Evolutionary conservation across 2,329 filamentous ascomycete genomes (phyloP).

Genomic region (Aspergillus ochraceus): DNA sequence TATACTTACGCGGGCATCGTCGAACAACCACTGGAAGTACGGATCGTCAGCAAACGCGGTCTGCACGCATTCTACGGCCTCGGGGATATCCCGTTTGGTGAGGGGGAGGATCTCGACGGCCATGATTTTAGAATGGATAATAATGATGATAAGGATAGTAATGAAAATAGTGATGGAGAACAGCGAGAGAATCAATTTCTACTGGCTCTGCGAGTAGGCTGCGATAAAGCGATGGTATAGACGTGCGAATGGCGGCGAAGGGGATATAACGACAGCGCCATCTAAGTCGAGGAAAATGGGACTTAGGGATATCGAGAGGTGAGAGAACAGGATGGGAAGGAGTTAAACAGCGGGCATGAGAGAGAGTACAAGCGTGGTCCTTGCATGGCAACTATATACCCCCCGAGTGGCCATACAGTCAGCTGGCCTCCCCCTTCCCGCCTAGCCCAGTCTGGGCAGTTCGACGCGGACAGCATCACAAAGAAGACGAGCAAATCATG

Average conservation of each 20-base stretch:
- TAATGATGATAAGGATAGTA: too few species aligned
- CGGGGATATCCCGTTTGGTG: conserved; percentile 60
- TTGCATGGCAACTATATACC: neutral
- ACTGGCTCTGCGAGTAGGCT: conserved; percentile 32
- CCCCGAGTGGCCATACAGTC: too few species aligned
- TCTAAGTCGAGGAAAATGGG: conserved; percentile 20
- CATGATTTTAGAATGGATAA: conserved; percentile 35
- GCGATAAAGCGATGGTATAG: conserved; percentile 35
- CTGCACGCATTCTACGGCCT: conserved; percentile 65
- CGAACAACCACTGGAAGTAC: conserved; percentile 66
- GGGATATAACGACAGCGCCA: conserved; percentile 33
- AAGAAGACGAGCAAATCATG: neutral
- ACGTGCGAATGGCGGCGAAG: conserved; percentile 32
- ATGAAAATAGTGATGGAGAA: neutral
- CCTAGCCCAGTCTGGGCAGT: neutral
- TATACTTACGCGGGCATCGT: conserved; percentile 54
- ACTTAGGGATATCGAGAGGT: too few species aligned
- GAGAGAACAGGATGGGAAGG: too few species aligned
- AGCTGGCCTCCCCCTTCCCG: too few species aligned
- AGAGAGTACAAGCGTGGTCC: neutral
- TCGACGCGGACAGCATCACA: neutral
- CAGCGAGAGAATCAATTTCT: conserved; percentile 24
- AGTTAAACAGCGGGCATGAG: neutral
- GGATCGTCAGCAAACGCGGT: conserved; percentile 66
- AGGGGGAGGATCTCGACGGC: conserved; percentile 58